Conservation (phyloP, 768 basidiomycete genomes). For the Trametes punicea region DNA sequence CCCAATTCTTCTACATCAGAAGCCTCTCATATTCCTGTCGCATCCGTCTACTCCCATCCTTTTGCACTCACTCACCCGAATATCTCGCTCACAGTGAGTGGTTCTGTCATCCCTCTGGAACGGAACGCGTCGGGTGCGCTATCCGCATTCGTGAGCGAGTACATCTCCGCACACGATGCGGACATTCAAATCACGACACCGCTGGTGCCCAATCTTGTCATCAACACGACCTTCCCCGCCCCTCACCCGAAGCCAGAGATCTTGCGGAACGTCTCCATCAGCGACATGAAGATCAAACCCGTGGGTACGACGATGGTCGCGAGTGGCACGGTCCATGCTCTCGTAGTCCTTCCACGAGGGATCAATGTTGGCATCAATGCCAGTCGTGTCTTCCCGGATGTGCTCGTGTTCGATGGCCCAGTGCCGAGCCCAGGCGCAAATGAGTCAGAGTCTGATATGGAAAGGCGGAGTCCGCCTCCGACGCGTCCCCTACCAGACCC, state of each 20-base stretch:
- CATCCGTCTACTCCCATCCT: conserved; percentile 50
- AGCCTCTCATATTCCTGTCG: conserved; percentile 40
- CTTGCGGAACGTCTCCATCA: conserved; percentile 68
- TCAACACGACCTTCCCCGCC: conserved; percentile 58
- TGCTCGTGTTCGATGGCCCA: conserved; percentile 74
- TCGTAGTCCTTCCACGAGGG: conserved; percentile 64
- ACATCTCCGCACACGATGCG: conserved; percentile 55
- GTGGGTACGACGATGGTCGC: conserved; percentile 49
- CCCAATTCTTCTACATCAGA: conserved; percentile 14
- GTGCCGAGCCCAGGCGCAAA: conserved; percentile 36
- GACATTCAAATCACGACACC: conserved; percentile 57
- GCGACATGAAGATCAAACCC: conserved; percentile 69
- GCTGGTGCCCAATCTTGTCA: conserved; percentile 45
- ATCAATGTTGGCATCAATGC: conserved; percentile 66
- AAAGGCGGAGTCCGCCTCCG: conserved; percentile 32
- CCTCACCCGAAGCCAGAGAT: conserved; percentile 62
- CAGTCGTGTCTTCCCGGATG: conserved; percentile 66
- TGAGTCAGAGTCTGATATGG: background rate
- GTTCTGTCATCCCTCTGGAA: conserved; percentile 52
- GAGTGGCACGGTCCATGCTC: conserved; percentile 65
- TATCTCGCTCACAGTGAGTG: conserved; percentile 54
- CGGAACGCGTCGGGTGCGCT: conserved; percentile 34
- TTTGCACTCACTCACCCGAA: conserved; percentile 67
- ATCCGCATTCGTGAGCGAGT: conserved; percentile 61
- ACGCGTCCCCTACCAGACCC: conserved; percentile 59